Evolutionary conservation across 805 yeast species (phyloP).

Genomic region (Torulaspora gathmanii): DNA sequence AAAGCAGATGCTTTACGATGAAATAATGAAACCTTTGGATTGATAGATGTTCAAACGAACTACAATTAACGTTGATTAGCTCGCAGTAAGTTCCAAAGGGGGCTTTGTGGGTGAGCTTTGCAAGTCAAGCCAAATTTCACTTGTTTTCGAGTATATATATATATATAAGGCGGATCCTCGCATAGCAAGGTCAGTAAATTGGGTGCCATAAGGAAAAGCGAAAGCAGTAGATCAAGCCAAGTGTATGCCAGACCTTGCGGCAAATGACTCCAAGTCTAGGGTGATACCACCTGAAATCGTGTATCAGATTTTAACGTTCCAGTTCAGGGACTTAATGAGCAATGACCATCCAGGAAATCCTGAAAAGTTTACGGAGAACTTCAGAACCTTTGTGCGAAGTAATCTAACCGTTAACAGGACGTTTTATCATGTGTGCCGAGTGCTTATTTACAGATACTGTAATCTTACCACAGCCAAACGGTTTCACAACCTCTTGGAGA

Average conservation of each 20-base stretch:
- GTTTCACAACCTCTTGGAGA: constrained; percentile 63
- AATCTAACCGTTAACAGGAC: constrained; percentile 53
- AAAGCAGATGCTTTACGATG: constrained; percentile 72
- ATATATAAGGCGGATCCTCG: not conserved
- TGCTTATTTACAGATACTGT: constrained; percentile 60
- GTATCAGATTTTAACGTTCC: constrained; percentile 51
- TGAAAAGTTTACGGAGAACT: constrained; percentile 40
- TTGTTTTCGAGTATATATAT: not conserved
- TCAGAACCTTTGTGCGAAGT: constrained; percentile 48
- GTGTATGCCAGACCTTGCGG: constrained; percentile 5
- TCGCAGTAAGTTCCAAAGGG: too few species aligned
- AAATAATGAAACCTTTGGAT: constrained; percentile 55
- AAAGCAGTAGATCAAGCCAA: not conserved
- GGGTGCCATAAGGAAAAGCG: not conserved
- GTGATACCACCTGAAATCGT: constrained; percentile 52
- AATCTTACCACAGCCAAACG: constrained; percentile 76
- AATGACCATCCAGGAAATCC: constrained; percentile 50
- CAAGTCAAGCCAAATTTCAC: too few species aligned
- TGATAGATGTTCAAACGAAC: constrained; percentile 2
- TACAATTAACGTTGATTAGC: not conserved
- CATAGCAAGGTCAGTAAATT: not conserved
- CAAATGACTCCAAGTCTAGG: constrained; percentile 1
- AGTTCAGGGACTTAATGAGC: constrained; percentile 45
- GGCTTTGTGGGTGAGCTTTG: too few species aligned
- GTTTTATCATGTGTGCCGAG: constrained; percentile 52